These are phyloP conservation scores for Termitomyces sp. DNA, from an alignment of 768 basidiomycete genomes.

Conservation along the genomic window DNA sequence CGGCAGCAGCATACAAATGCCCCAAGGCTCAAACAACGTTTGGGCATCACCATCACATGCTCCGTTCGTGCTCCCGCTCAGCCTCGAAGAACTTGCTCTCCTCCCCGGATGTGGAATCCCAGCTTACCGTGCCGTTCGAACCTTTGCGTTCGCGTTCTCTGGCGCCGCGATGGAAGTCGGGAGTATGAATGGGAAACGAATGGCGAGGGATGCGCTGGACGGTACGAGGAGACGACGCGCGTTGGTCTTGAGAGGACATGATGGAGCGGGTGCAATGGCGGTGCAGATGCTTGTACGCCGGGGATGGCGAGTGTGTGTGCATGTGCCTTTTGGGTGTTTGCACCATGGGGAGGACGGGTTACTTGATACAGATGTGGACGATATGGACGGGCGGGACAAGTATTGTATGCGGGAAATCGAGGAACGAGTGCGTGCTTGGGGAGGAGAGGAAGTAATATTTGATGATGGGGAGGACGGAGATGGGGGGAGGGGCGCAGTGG, in stretches of 20 bases:
- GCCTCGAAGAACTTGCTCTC: slow-evolving; percentile 76
- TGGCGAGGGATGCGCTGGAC: slow-evolving; percentile 12
- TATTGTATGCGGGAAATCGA: slow-evolving; percentile 46
- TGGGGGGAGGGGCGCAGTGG: slow-evolving; percentile 42
- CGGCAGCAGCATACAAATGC: background rate
- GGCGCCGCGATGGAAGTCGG: slow-evolving; percentile 8
- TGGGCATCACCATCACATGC: background rate
- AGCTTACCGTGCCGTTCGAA: slow-evolving; percentile 81
- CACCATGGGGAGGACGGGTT: slow-evolving; percentile 11
- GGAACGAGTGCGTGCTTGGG: slow-evolving; percentile 61
- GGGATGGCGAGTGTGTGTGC: slow-evolving; percentile 77
- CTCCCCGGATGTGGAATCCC: slow-evolving; percentile 77
- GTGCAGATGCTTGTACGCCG: slow-evolving; percentile 70
- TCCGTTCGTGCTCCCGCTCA: slow-evolving; percentile 18
- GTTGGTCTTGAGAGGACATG: slow-evolving; percentile 73
- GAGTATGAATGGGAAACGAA: slow-evolving; percentile 3
- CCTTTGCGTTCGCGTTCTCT: slow-evolving; percentile 51
- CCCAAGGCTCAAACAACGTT: background rate
- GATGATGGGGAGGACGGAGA: slow-evolving; percentile 47
- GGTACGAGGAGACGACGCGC: slow-evolving; percentile 30
- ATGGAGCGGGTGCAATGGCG: slow-evolving; percentile 73
- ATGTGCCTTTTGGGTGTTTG: slow-evolving; percentile 38
- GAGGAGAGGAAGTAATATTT: slow-evolving; percentile 76
- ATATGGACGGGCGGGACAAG: slow-evolving; percentile 30
- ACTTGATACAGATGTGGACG: slow-evolving; percentile 4